A percentile compares a stretch with the other conserved stretches of the same genome.
These are phyloP conservation scores for Rhododendron mucronatum DNA, from an alignment of 148 eudicot species.

Conservation along the genomic window DNA sequence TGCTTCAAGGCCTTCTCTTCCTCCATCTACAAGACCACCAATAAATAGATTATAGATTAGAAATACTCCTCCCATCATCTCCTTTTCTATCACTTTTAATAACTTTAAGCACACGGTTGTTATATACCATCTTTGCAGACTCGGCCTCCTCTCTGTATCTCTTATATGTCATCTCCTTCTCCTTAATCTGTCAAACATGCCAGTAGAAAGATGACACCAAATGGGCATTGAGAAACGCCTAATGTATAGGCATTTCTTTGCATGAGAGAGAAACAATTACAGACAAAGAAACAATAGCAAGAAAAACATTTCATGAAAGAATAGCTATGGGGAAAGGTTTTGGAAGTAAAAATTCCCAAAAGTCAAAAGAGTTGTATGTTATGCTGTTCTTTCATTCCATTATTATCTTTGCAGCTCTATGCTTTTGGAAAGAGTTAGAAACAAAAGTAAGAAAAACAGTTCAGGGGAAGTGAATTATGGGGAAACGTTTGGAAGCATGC, in stretches of 20 bases:
- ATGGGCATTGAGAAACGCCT: background rate
- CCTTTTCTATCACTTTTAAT: background rate
- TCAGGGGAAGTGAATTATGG: background rate
- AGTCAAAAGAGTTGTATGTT: background rate
- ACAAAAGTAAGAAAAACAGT: background rate
- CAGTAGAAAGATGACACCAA: background rate
- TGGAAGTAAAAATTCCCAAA: background rate
- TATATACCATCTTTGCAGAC: constrained; percentile 64
- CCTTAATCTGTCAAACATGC: constrained; percentile 50
- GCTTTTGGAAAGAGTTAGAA: background rate
- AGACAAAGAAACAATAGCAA: background rate
- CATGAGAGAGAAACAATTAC: background rate
- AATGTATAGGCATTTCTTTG: background rate
- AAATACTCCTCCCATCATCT: background rate
- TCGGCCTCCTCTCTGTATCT: constrained; percentile 94
- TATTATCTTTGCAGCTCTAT: background rate
- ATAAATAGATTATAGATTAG: background rate
- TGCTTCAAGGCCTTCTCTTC: constrained; percentile 98
- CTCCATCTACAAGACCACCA: constrained; percentile 57
- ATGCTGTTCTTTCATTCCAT: background rate
- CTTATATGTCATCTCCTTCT: constrained; percentile 75
- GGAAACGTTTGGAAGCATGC: background rate
- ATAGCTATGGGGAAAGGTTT: background rate
- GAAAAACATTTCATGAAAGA: background rate
- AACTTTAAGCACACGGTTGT: background rate